Conservation (phyloP, 176 grass and related monocot species). For the Guadua angustifolia region DNA sequence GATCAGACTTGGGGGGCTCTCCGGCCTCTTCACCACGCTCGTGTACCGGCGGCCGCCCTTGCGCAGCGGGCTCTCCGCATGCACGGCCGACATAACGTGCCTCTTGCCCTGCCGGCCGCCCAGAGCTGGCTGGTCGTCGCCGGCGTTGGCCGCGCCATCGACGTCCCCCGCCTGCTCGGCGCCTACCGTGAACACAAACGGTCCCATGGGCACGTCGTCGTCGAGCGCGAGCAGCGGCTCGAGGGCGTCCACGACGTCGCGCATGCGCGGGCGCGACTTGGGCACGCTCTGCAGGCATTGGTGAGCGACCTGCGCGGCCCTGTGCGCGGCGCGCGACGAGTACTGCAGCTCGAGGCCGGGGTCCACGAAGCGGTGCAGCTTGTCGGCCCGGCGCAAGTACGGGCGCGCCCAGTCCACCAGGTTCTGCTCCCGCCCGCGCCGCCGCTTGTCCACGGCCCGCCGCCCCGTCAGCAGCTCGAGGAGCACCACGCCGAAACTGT, state of each 20-base stretch:
- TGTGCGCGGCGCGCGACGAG: constrained; percentile 62
- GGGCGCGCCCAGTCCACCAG: constrained; percentile 90
- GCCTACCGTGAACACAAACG: constrained; percentile 70
- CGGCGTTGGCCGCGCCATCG: neutral
- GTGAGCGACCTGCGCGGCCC: constrained; percentile 68
- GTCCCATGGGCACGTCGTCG: constrained; percentile 64
- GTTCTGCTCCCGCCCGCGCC: constrained; percentile 66
- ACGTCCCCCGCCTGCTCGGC: neutral
- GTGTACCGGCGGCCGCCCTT: constrained; percentile 44
- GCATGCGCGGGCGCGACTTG: constrained; percentile 67
- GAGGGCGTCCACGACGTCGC: constrained; percentile 71
- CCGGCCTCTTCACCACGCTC: constrained; percentile 39
- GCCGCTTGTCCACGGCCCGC: constrained; percentile 64
- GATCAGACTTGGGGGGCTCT: constrained; percentile 38
- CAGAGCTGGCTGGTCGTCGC: constrained; percentile 29
- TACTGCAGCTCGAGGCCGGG: constrained; percentile 61
- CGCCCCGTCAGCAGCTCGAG: constrained; percentile 77
- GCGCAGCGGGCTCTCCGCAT: constrained; percentile 62
- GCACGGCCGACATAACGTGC: constrained; percentile 63
- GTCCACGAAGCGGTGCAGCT: constrained; percentile 81
- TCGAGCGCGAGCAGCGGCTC: constrained; percentile 77
- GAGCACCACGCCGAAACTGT: constrained; percentile 78
- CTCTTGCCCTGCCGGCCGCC: constrained; percentile 48
- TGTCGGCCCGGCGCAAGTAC: constrained; percentile 66
- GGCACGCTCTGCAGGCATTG: constrained; percentile 72